Conservation (phyloP, 2,329 filamentous ascomycete genomes). For the Gaeumannomyces sp. region DNA sequence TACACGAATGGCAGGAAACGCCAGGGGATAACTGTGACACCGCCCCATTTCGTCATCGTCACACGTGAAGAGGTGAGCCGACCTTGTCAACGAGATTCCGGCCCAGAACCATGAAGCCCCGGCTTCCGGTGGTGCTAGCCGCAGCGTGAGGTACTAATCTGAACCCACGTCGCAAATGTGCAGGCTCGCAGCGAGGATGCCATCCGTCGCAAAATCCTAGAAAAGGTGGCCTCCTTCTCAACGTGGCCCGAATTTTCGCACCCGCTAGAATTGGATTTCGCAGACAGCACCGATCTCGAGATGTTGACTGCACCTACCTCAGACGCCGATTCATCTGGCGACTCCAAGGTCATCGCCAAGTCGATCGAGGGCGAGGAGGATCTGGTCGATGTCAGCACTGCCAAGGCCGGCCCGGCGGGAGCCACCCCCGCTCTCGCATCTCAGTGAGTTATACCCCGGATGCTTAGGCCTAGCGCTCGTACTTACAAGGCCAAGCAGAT, state of each 20-base stretch:
- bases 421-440: not conserved
- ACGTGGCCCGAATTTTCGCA: conserved; percentile 59
- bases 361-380: conserved; percentile 87
- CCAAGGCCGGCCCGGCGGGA: conserved; percentile 32
- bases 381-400: conserved; percentile 80
- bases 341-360: conserved; percentile 64
- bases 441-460: conserved; percentile 25
- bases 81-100: not conserved
- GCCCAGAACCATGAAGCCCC: not conserved
- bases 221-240: conserved; percentile 69
- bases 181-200: conserved; percentile 54
- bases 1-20: conserved; percentile 10
- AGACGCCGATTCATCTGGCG: conserved; percentile 60
- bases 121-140: not conserved
- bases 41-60: conserved; percentile 68
- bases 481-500: conserved; percentile 8
- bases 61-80: conserved; percentile 61
- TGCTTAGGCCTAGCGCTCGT: conserved; percentile 16
- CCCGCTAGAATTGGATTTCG: conserved; percentile 36
- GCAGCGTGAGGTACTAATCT: not conserved
- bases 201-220: conserved; percentile 75
- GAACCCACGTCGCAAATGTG: not conserved
- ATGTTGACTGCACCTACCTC: conserved; percentile 59
- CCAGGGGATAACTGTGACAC: conserved; percentile 24
- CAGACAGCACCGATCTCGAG: conserved; percentile 57